Evolutionary conservation across 192 early-diverging fungal genomes (phyloP), one percentile per base, ranked within the genome.

Genomic region (Gaertneriomyces semiglobifer): DNA sequence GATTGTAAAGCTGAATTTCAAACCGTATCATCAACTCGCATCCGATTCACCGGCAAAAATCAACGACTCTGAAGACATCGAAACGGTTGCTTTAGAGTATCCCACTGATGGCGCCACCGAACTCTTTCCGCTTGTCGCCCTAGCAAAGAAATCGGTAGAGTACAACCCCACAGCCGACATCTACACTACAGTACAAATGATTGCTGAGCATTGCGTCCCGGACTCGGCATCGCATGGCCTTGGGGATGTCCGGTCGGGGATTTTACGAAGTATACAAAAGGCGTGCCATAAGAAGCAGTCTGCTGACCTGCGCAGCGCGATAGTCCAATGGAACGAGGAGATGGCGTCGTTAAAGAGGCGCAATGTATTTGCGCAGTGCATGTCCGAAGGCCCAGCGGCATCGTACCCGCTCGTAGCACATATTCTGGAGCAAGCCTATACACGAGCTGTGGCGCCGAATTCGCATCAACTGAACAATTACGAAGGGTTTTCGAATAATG

Each of bases 401-500:
- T 80, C 82, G 5, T 80, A 81, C 20, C 89, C 88, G 25, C 75
- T 96, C 57, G 89, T 95, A 8, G 77, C 86, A 43, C 92, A 93
- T 71, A 81, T 96, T 33, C 71, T 96, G 55, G 88, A 91, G 67
- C 94, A 98, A 75, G 81, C 89, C 1, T 96, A 96, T 78, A 88
- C 86, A 62, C 88, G 94, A 14, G 84, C 91, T 10, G 93, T 95
- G 6, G 88, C 93, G 0, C 90, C 89, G 20, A 76, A 85, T 7
- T 88, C 88, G 5, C 84, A 86, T 39, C 65, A 79, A 44, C 73
- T 95, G 61, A 89, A 91, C 52, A 77, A 86, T 44, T 95, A 95
- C 76, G 80, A 90, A 58, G 75, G 75, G 88, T 94, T 94, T 66
- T 92, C 92, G 14, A 93, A 95, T 71, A 92, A 92, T 71, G 96